Conservation (phyloP, 306 rosid species). For the Styphnolobium japonicum region DNA sequence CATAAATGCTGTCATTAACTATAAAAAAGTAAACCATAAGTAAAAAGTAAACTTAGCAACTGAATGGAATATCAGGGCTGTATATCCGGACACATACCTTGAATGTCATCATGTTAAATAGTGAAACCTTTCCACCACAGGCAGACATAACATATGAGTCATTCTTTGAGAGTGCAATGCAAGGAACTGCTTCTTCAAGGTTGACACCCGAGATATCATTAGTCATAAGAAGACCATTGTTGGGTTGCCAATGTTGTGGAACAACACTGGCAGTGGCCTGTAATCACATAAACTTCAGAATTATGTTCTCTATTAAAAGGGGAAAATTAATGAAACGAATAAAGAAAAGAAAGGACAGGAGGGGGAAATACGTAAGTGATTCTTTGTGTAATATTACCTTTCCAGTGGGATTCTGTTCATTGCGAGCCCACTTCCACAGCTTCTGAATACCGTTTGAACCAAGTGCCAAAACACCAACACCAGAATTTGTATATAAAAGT, state of each 20-base stretch:
- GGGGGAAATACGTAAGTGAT: neutral
- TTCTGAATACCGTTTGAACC: slow-evolving; percentile 84
- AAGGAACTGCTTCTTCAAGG: slow-evolving; percentile 83
- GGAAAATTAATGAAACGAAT: slow-evolving; percentile 1
- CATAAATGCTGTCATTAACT: slow-evolving; percentile 86
- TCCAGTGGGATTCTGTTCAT: slow-evolving; percentile 64
- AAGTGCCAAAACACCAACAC: slow-evolving; percentile 80
- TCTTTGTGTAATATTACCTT: slow-evolving; percentile 50
- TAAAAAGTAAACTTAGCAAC: slow-evolving; percentile 15
- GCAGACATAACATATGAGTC: slow-evolving; percentile 86
- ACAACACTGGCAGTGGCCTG: slow-evolving; percentile 87
- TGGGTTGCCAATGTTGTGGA: slow-evolving; percentile 87
- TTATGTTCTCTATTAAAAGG: slow-evolving; percentile 22
- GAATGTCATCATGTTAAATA: slow-evolving; percentile 79
- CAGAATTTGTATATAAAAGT: slow-evolving; percentile 74
- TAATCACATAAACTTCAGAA: slow-evolving; percentile 40
- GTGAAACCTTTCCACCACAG: slow-evolving; percentile 80
- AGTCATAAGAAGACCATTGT: slow-evolving; percentile 76
- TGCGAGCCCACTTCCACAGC: slow-evolving; percentile 85
- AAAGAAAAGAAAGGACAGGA: slow-evolving; percentile 6
- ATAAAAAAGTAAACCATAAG: slow-evolving; percentile 10
- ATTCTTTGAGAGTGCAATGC: slow-evolving; percentile 81
- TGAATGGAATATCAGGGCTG: neutral
- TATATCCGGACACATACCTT: slow-evolving; percentile 46
- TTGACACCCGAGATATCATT: slow-evolving; percentile 74